Conservation (phyloP, 2,329 filamentous ascomycete genomes). For the Diaporthe helianthi region DNA sequence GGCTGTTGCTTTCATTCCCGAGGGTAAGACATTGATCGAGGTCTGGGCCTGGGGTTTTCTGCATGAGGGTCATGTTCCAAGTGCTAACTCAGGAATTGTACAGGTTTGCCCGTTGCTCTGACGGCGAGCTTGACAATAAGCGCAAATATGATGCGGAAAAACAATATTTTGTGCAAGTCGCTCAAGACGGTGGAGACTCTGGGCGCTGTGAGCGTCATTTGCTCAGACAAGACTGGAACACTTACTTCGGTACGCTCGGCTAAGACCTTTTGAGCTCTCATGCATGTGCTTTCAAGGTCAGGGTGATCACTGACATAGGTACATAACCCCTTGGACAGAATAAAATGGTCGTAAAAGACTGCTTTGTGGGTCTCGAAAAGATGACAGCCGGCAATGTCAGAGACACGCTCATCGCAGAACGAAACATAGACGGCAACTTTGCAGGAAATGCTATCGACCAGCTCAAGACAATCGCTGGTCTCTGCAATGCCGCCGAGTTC, state of each 20-base stretch:
- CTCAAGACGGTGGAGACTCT: slow-evolving; percentile 81
- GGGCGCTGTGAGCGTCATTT: slow-evolving; percentile 75
- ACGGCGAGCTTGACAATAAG: slow-evolving; percentile 77
- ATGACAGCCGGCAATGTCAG: slow-evolving; percentile 60
- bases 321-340: slow-evolving; percentile 52
- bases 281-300: no score
- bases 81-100: slow-evolving; percentile 39
- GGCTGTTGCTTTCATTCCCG: slow-evolving; percentile 15
- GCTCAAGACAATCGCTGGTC: slow-evolving; percentile 65
- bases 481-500: slow-evolving; percentile 80
- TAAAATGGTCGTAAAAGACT: slow-evolving; percentile 76
- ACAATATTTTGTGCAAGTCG: slow-evolving; percentile 81
- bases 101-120: slow-evolving; percentile 74
- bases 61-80: no score
- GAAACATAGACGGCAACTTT: slow-evolving; percentile 37
- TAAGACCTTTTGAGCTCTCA: background rate
- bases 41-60: no score
- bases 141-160: slow-evolving; percentile 77
- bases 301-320: background rate
- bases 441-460: slow-evolving; percentile 59
- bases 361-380: slow-evolving; percentile 60
- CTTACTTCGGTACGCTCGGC: slow-evolving; percentile 61
- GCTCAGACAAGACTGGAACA: slow-evolving; percentile 80
- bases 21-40: no score
- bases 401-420: slow-evolving; percentile 45